phyloP scores from a whole-genome alignment of 1,284 basidiomycete species.

The Cryptococcus sp. region DNA sequence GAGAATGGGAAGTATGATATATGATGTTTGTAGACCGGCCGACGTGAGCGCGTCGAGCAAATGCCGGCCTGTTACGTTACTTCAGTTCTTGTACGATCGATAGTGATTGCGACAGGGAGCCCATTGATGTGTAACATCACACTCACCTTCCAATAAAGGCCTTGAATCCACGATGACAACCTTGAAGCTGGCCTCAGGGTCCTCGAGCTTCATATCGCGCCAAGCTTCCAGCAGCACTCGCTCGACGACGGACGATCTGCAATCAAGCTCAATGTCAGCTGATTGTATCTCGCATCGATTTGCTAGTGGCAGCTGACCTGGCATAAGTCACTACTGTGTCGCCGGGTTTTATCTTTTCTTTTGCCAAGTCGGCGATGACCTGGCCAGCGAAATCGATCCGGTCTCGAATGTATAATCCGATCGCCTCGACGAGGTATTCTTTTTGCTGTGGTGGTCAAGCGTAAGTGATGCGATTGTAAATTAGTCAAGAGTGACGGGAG shows the following conservation, averaged over 20 bases:
- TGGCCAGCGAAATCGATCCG: slow-evolving; percentile 90
- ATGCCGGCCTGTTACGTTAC: slow-evolving; percentile 62
- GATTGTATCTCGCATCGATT: too few relatives aligned
- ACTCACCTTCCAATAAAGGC: slow-evolving; percentile 83
- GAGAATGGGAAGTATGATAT: slow-evolving; percentile 85
- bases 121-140: not conserved
- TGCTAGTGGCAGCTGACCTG: slow-evolving; percentile 57
- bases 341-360: slow-evolving; percentile 90
- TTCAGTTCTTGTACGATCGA: not conserved
- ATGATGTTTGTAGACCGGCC: slow-evolving; percentile 81
- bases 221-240: slow-evolving; percentile 79
- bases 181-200: slow-evolving; percentile 72
- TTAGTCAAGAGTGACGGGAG: not conserved
- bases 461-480: slow-evolving; percentile 1
- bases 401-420: slow-evolving; percentile 92
- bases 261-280: slow-evolving; percentile 1
- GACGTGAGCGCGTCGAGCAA: slow-evolving; percentile 71
- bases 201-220: slow-evolving; percentile 55
- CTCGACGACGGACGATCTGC: slow-evolving; percentile 86
- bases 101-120: not conserved
- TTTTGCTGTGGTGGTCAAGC: slow-evolving; percentile 67
- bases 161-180: slow-evolving; percentile 94
- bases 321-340: slow-evolving; percentile 93
- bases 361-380: slow-evolving; percentile 85
- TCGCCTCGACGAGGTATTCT: slow-evolving; percentile 75